phyloP scores from a whole-genome alignment of 2,329 filamentous ascomycete species.

The Hymenoscyphus repandus region DNA sequence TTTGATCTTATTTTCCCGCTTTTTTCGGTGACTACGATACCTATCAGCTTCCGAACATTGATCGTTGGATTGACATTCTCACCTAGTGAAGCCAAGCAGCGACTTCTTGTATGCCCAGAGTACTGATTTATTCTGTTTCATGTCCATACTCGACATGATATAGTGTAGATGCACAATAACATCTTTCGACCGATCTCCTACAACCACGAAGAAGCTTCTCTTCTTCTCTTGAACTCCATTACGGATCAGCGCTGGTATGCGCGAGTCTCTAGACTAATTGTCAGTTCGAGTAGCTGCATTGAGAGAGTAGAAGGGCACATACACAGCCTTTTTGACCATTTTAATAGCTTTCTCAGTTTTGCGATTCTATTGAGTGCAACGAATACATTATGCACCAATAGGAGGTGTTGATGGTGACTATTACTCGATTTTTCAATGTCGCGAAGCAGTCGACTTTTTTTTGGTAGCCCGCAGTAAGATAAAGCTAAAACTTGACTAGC shows the following conservation, averaged over 20 bases:
- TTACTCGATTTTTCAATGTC: background rate
- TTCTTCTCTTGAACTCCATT: conserved; percentile 96
- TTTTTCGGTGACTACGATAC: conserved; percentile 76
- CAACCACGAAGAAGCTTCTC: conserved; percentile 94
- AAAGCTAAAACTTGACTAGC: conserved; percentile 7
- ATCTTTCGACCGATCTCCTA: conserved; percentile 91
- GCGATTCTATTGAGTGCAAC: conserved; percentile 18
- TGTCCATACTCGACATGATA: conserved; percentile 82
- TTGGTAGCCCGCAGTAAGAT: conserved; percentile 9
- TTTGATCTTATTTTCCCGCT: conserved; percentile 97
- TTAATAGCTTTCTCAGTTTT: conserved; percentile 1
- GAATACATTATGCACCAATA: conserved; percentile 7
- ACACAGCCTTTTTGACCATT: conserved; percentile 32
- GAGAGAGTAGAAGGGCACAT: conserved; percentile 1
- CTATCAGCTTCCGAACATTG: conserved; percentile 5
- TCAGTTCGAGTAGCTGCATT: conserved; percentile 8
- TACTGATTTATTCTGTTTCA: conserved; percentile 94
- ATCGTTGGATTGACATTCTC: conserved; percentile 10
- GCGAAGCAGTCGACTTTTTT: conserved; percentile 14
- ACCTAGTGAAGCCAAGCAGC: conserved; percentile 83
- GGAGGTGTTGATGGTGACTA: background rate
- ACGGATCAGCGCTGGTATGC: conserved; percentile 83
- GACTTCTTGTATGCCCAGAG: conserved; percentile 99
- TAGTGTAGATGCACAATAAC: conserved; percentile 93
- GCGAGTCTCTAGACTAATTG: conserved; percentile 62